Conservation (phyloP, 768 basidiomycete genomes). For the Mycena vulgaris region DNA sequence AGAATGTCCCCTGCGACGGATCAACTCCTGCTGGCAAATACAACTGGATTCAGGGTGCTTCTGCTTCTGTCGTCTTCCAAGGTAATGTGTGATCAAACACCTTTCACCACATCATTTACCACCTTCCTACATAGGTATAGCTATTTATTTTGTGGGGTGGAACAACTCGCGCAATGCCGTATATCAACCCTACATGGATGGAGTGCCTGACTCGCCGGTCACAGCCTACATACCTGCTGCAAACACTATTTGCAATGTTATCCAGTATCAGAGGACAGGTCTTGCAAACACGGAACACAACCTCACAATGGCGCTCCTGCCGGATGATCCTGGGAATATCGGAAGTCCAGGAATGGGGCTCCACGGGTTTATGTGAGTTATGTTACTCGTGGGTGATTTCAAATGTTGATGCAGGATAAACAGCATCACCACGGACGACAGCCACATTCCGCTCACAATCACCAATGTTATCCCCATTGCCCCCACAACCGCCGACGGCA, state of each 20-base stretch:
- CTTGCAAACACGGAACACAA: conserved; percentile 3
- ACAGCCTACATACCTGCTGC: not conserved
- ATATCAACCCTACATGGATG: conserved; percentile 7
- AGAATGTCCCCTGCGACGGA: not conserved
- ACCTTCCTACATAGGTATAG: not conserved
- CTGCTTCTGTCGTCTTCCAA: conserved; percentile 1
- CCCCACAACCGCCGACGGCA: not conserved
- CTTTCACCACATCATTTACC: not conserved
- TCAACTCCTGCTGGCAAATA: not conserved
- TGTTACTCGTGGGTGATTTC: not conserved
- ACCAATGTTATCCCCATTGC: not conserved
- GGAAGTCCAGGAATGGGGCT: not conserved
- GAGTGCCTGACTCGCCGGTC: conserved; percentile 5
- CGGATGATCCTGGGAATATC: not conserved
- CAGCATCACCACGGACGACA: conserved; percentile 6
- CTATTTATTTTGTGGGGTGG: conserved; percentile 9
- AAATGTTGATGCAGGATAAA: not conserved
- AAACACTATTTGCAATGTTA: not conserved
- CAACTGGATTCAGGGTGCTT: not conserved
- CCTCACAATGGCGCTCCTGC: conserved; percentile 5
- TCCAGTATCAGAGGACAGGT: conserved; percentile 2
- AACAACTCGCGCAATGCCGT: conserved; percentile 5
- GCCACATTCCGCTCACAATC: not conserved
- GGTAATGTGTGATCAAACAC: not conserved
- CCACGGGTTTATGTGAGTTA: conserved; percentile 8